These are phyloP conservation scores for Alloteropsis angusta DNA, from an alignment of 202 grass and related monocot genomes.

Conservation along the genomic window DNA sequence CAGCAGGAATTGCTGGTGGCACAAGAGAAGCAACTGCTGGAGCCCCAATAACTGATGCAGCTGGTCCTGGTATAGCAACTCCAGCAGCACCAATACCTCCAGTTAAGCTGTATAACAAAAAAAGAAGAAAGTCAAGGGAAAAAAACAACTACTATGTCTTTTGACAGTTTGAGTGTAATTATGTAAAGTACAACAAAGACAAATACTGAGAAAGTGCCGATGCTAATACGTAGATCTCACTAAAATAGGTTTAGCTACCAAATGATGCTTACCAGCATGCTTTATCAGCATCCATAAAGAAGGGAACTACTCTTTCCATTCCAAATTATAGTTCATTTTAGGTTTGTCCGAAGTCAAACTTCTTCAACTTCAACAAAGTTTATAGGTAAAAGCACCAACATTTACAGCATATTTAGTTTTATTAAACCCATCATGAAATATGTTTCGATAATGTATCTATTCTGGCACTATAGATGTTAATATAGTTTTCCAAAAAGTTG, in stretches of 20 bases:
- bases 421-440: too few species aligned
- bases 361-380: too few species aligned
- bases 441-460: too few species aligned
- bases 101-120: conserved; percentile 38
- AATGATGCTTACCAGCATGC: neutral
- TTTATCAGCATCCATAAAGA: neutral
- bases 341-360: too few species aligned
- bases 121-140: neutral
- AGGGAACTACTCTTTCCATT: neutral
- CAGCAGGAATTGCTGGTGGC: conserved; percentile 40
- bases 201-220: neutral
- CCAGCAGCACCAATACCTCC: conserved; percentile 48
- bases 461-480: too few species aligned
- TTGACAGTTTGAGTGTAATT: neutral
- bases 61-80: conserved; percentile 36
- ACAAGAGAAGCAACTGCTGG: conserved; percentile 37
- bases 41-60: conserved; percentile 57
- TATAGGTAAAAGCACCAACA: too few species aligned
- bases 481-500: too few species aligned
- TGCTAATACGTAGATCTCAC: neutral
- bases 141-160: neutral
- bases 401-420: too few species aligned
- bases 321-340: too few species aligned
- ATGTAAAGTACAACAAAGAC: neutral
- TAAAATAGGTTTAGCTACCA: neutral